Percentiles rank a stretch among this genome's conserved stretches.
phyloP scores from a whole-genome alignment of 352 stramenopile species.

The Globisporangium parvum region DNA sequence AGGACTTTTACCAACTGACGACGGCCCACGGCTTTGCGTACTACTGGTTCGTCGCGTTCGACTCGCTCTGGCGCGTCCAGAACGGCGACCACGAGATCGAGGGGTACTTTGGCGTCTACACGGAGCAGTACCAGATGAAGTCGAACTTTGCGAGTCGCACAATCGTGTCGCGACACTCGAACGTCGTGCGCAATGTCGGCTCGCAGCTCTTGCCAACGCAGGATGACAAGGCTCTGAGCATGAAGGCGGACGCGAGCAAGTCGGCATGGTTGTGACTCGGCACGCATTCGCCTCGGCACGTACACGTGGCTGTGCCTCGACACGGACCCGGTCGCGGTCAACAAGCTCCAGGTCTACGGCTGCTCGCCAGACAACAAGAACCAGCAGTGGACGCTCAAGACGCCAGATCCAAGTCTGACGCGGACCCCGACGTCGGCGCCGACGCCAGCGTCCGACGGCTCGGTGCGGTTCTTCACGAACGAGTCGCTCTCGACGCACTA shows the following conservation, averaged over 20 bases:
- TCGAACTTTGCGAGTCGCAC: constrained; percentile 41
- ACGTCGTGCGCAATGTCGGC: constrained; percentile 17
- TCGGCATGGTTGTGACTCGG: constrained; percentile 59
- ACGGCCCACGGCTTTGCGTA: constrained; percentile 41
- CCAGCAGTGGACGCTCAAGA: constrained; percentile 35
- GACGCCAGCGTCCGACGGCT: constrained; percentile 19
- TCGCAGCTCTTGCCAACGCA: constrained; percentile 16
- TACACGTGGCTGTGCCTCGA: constrained; percentile 60
- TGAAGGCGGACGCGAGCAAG: constrained; percentile 29
- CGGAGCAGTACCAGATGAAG: constrained; percentile 49
- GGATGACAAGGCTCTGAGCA: constrained; percentile 28
- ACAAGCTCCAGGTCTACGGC: constrained; percentile 56
- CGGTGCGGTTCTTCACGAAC: constrained; percentile 34
- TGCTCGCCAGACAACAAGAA: constrained; percentile 51
- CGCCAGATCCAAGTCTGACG: constrained; percentile 9
- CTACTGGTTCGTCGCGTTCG: constrained; percentile 73
- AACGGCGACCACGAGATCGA: constrained; percentile 50
- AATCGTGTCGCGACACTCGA: constrained; percentile 19
- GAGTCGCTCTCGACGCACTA: constrained; percentile 26
- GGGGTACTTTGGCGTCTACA: constrained; percentile 56
- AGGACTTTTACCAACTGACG: constrained; percentile 59
- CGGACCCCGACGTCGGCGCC: constrained; percentile 5
- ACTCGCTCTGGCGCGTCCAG: constrained; percentile 46
- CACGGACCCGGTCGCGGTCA: constrained; percentile 28
- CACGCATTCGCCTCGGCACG: constrained; percentile 32